Base-by-base conservation (phyloP, 495 filamentous ascomycete species). In the Halenospora varia region DNA sequence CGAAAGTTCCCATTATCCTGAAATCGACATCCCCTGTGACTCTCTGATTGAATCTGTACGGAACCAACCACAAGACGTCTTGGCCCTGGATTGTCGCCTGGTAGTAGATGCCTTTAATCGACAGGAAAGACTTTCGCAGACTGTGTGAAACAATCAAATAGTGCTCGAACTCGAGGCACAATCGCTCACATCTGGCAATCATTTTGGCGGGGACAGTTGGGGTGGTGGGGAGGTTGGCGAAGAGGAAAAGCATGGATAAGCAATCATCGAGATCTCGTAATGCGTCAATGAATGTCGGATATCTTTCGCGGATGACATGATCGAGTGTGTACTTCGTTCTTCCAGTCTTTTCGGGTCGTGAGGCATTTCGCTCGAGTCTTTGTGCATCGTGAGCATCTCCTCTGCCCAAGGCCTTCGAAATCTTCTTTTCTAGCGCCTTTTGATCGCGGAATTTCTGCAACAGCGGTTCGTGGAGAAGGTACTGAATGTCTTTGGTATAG, bases 41-140 rank as follows among this genome's bases (percentile, higher is more conserved):
- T 58, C 87, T 76, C 74, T 97, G 95, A 62, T 96, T 96, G 72
- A 98, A 98, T 61, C 88, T 87, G 75, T 98, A 97, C 1, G 94
- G 94, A 2, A 96, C 94, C 18, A 98, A 77, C 94, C 94, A 98
- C 68, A 98, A 77, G 50, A 97, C 87, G 63, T 98, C 94, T 71
- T 97, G 93, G n/a, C 93, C 93, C 68, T 96, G 91, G 49, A 98
- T 93, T 47, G 89, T 97, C 8, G 92, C 95, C 76, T 98, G 95
- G 73, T 97, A 98, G 75, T 98, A 98, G 66, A 98, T 97, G 67
- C 94, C 94, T 78, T 97, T 98, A 72, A 98, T 97, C 1, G 90
- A 96, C 51, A 98, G 78, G 75, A 98, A 98, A 4, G 90, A 95
- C 74, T 96, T 97, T 65, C 90, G 87, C 54, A 98, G 77, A 48